Percentiles rank a stretch among this genome's conserved stretches.
These are phyloP conservation scores for Penicillium alfredii DNA, from an alignment of 495 filamentous ascomycete species.

Conservation along the genomic window DNA sequence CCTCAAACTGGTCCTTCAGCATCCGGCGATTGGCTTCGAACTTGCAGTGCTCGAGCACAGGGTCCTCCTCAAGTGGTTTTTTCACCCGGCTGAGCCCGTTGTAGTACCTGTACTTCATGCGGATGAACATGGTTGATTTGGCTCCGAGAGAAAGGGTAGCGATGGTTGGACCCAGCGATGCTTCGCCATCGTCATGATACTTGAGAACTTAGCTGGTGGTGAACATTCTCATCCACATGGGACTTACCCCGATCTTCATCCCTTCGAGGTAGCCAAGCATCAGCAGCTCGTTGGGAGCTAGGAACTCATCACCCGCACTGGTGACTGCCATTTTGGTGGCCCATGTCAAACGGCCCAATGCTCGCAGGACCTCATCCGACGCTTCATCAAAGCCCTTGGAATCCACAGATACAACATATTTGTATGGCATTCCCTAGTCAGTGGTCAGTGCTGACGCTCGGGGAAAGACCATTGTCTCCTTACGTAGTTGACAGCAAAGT, in stretches of 20 bases:
- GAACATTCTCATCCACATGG: not conserved
- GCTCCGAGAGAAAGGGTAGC: conserved; percentile 70
- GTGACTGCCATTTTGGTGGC: conserved; percentile 45
- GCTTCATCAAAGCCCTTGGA: conserved; percentile 60
- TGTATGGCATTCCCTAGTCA: conserved; percentile 70
- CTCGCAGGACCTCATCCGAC: conserved; percentile 47
- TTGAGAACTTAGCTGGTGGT: conserved; percentile 3
- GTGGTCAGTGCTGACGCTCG: conserved; percentile 1
- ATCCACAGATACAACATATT: conserved; percentile 65
- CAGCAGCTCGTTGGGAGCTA: conserved; percentile 63
- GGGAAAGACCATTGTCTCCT: conserved; percentile 16
- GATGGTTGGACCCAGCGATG: conserved; percentile 65
- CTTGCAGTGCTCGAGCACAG: conserved; percentile 34
- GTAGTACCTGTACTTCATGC: conserved; percentile 57
- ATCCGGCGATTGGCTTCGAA: conserved; percentile 29
- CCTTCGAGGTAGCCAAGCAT: conserved; percentile 69
- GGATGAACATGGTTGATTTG: conserved; percentile 60
- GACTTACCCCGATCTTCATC: conserved; percentile 61
- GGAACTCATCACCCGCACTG: conserved; percentile 9
- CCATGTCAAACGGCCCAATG: conserved; percentile 61
- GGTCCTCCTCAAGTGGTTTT: conserved; percentile 14
- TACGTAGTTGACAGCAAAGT: conserved; percentile 72
- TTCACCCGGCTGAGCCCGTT: conserved; percentile 33
- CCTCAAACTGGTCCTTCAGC: conserved; percentile 28
- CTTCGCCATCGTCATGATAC: conserved; percentile 78